Base-by-base conservation (phyloP, 768 basidiomycete species). In the Tylopilus felleus region DNA sequence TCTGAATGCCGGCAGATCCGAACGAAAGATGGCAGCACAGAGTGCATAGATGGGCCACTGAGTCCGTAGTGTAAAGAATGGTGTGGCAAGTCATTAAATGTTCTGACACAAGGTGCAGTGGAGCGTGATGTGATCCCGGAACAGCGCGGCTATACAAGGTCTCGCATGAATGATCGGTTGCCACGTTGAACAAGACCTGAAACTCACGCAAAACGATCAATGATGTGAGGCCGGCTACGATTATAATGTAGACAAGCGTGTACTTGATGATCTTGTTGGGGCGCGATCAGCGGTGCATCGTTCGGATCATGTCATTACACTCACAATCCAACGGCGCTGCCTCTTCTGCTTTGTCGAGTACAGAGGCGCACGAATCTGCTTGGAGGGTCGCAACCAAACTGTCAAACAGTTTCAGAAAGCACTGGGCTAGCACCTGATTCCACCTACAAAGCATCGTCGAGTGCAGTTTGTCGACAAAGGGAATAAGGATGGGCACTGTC, bases 301-400 rank as follows among this genome's bases (percentile, higher is more conserved):
- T 50, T 58, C 17, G 23, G 36, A 16, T 23, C 46, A 29, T 8
- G 38, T 14, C 25, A 31, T 53, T 17, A 12, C 23, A 76, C 81
- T 59, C 61, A 88, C 88, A 64, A 96, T 96, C 89, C 90, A 93
- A 62, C 95, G 77, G 52, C 95, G 81, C 68, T 93, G 90, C 60
- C 89, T 80, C 75, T 93, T 91, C 74, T 95, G 93, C 74, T 95
- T 94, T 51, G 90, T 90, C 13, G 91, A 93, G 79, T 93, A 98
- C 53, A 98, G 77, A 12, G 94, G 93, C 21, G 94, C 78, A 35
- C 93, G 88, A 57, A 96, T 96, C 72, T 95, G 93, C 74, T 93
- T 93, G 44, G 90, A 93, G 3, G 93, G 93, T 41, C 91, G 88
- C 45, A 98, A 80, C 95, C 97, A 98, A 79, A 98, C 90, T 93